Evolutionary conservation across 768 basidiomycete genomes (phyloP), one percentile per base, ranked within the genome.

Genomic region (Harrya chromipes): DNA sequence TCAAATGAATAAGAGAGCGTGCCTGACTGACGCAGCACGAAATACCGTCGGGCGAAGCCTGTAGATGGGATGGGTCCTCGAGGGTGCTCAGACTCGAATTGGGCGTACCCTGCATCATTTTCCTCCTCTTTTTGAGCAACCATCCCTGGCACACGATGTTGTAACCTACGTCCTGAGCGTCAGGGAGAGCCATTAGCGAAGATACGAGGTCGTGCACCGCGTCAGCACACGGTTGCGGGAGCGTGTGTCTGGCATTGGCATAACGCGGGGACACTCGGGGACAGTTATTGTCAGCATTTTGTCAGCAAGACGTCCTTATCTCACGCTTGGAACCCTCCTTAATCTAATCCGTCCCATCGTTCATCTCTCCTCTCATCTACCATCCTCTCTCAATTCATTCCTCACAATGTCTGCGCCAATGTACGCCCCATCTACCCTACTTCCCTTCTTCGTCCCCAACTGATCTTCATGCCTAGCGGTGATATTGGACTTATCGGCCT

Each of bases 401-500:
- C 47, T 55, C 64, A 58, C 55, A 62, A 78, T 75, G 73, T 68
- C 77, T 66, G 61, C 66, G 60, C 70, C 78, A 61, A 72, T 65
- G 80, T 82, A 71, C 56, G 83, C 80, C 53, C 65, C 65, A 2
- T 21, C 31, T 12, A n/a, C 38, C 51, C 7, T 41, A 8, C 23
- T 4, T 3, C 39, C 40, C 13, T 1, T 21, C 19, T 68, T 56
- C 33, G 10, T 4, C 45, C n/a, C 58, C 67, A 10, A 68, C 59
- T 55, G 53, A 49, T 49, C 50, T 24, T 24, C 26, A 12, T 34
- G 39, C n/a, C 37, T 65, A 95, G 93, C 66, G 93, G 91, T 74
- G 94, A 97, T 74, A 94, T 97, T 73, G 94, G 94, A 70, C 90
- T 97, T 71, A 97, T 97, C 76, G 94, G 94, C 77, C 79, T 97